phyloP scores from a whole-genome alignment of 805 yeast species.

The Candida stauntonica region DNA sequence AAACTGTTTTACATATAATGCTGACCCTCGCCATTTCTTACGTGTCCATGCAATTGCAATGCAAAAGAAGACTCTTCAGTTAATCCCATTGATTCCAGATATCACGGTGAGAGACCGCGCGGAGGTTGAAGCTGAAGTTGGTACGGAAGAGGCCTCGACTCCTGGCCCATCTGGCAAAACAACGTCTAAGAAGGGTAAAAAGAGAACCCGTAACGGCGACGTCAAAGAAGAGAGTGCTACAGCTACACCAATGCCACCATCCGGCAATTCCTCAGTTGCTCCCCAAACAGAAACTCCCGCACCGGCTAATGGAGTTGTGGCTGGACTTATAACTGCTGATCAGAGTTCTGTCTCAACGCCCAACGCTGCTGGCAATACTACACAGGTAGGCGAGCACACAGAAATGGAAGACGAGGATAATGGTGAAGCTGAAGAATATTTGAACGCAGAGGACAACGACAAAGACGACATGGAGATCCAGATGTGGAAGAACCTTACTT shows the following conservation, averaged over 20 bases:
- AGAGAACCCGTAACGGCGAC: constrained; percentile 33
- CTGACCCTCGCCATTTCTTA: constrained; percentile 90
- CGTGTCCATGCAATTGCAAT: constrained; percentile 92
- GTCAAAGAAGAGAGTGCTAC: constrained; percentile 24
- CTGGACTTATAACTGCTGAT: background rate
- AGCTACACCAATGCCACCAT: constrained; percentile 10
- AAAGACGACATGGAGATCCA: constrained; percentile 68
- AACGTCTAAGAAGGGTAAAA: constrained; percentile 36
- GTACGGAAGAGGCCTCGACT: constrained; percentile 23
- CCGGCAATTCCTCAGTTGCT: constrained; percentile 1
- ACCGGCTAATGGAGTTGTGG: background rate
- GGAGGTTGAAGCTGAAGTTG: constrained; percentile 54
- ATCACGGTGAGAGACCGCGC: constrained; percentile 69
- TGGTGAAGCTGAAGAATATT: constrained; percentile 37
- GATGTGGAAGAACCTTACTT: constrained; percentile 80
- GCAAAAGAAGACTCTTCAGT: constrained; percentile 79
- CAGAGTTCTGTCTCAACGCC: constrained; percentile 4
- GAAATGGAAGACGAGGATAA: constrained; percentile 29
- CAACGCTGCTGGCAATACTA: constrained; percentile 1
- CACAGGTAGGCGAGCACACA: constrained; percentile 5
- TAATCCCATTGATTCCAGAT: constrained; percentile 86
- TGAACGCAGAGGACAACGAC: constrained; percentile 54
- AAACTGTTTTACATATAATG: constrained; percentile 87
- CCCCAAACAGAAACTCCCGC: background rate
- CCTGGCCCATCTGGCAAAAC: constrained; percentile 29